Conservation (phyloP, 2,329 filamentous ascomycete genomes). For the Fusarium pseudoanthophilum region DNA sequence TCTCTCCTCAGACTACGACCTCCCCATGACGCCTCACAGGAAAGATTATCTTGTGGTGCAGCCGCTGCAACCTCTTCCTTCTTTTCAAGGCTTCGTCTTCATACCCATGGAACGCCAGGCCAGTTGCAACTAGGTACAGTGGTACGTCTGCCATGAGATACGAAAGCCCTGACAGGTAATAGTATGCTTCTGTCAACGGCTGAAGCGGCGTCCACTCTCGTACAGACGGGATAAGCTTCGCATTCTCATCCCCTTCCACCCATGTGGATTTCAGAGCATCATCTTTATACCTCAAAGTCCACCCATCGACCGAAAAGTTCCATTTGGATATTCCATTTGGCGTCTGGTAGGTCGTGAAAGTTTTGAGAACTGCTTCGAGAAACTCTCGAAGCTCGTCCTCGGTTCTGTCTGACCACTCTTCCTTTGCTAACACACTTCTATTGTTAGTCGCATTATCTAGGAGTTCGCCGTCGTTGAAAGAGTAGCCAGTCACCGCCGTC, state of each 20-base stretch:
- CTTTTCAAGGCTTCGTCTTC: constrained; percentile 5
- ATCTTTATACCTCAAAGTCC: constrained; percentile 8
- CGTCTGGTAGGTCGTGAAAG: constrained; percentile 8
- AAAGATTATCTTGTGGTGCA: not conserved
- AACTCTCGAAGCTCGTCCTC: constrained; percentile 20
- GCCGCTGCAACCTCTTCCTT: constrained; percentile 7
- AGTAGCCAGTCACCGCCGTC: not conserved
- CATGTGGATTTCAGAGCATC: not conserved
- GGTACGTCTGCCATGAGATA: constrained; percentile 8
- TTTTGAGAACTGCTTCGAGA: constrained; percentile 13
- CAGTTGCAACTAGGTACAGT: not conserved
- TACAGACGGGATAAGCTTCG: not conserved
- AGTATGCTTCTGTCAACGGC: constrained; percentile 6
- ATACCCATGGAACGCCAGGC: constrained; percentile 2
- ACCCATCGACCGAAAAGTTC: constrained; percentile 8
- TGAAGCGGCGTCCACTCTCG: not conserved
- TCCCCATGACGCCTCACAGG: not conserved
- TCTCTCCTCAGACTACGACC: not conserved
- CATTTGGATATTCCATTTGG: constrained; percentile 10
- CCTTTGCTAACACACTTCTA: not conserved
- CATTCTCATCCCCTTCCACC: not conserved
- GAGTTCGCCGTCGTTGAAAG: not conserved
- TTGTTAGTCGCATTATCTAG: not conserved
- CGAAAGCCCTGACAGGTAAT: constrained; percentile 13
- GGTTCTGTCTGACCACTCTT: constrained; percentile 12